These are phyloP conservation scores for Metschnikowia shivogae DNA, from an alignment of 805 yeast species.

Conservation along the genomic window DNA sequence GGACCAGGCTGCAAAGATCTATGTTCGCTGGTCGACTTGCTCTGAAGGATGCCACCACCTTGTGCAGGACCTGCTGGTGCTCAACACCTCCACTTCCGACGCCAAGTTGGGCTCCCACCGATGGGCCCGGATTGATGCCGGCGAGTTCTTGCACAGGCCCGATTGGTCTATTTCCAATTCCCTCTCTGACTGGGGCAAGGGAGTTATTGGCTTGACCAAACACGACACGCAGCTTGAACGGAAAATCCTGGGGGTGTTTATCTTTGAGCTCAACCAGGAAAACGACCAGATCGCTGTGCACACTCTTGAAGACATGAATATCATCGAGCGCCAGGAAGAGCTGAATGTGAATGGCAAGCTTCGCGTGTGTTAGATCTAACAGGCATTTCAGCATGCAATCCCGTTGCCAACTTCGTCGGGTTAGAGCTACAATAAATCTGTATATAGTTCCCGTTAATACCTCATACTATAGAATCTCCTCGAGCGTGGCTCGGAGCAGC, in stretches of 20 bases:
- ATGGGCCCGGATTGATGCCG: constrained; percentile 37
- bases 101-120: constrained; percentile 38
- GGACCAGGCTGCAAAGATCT: constrained; percentile 45
- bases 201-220: constrained; percentile 30
- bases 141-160: constrained; percentile 12
- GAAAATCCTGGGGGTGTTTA: constrained; percentile 52
- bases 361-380: constrained; percentile 11
- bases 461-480: not conserved
- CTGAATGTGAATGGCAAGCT: constrained; percentile 10
- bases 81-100: constrained; percentile 29
- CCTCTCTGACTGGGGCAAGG: constrained; percentile 28
- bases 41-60: constrained; percentile 49
- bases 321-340: constrained; percentile 40
- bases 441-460: constrained; percentile 3
- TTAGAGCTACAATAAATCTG: not conserved
- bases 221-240: constrained; percentile 32
- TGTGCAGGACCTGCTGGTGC: not conserved
- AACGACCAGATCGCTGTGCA: constrained; percentile 56
- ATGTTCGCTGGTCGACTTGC: constrained; percentile 57
- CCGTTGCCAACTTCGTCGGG: not conserved
- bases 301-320: constrained; percentile 62
- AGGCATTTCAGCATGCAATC: not conserved
- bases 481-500: constrained; percentile 4
- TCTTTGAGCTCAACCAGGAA: constrained; percentile 58
- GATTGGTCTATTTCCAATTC: constrained; percentile 21